phyloP scores from a whole-genome alignment of 1,139 yeast species.

The Taiozyma sp. region DNA sequence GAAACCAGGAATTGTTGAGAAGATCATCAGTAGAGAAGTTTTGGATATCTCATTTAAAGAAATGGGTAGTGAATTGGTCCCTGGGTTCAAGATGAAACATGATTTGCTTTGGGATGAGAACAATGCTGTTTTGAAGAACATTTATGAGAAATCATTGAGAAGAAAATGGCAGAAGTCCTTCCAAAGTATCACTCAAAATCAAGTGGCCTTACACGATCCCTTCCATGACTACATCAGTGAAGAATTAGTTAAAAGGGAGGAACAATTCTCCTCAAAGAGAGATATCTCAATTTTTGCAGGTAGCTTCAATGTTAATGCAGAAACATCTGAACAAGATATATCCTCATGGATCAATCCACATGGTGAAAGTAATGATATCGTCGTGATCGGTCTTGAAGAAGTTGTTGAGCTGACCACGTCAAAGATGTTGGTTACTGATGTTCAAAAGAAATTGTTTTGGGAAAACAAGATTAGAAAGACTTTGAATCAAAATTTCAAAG shows the following conservation, averaged over 20 bases:
- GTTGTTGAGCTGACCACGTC: constrained; percentile 89
- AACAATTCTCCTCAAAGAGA: constrained; percentile 46
- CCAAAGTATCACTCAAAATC: constrained; percentile 26
- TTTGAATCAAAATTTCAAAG: constrained; percentile 39
- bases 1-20: constrained; percentile 56
- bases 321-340: constrained; percentile 47
- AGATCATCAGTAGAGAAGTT: constrained; percentile 57
- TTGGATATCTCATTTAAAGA: constrained; percentile 55
- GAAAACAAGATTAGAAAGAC: constrained; percentile 59
- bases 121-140: constrained; percentile 42
- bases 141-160: constrained; percentile 32
- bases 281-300: constrained; percentile 56
- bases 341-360: constrained; percentile 55
- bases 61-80: constrained; percentile 35
- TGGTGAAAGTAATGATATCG: constrained; percentile 53
- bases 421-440: constrained; percentile 80
- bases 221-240: constrained; percentile 62
- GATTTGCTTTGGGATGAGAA: constrained; percentile 61
- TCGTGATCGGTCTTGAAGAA: constrained; percentile 86
- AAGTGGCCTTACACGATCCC: constrained; percentile 57
- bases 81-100: constrained; percentile 46
- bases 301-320: constrained; percentile 71
- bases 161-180: constrained; percentile 26
- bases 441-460: constrained; percentile 72
- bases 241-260: constrained; percentile 44